Base-by-base conservation (phyloP, 164 flowering plant species). In the Chimonanthus salicifolius region DNA sequence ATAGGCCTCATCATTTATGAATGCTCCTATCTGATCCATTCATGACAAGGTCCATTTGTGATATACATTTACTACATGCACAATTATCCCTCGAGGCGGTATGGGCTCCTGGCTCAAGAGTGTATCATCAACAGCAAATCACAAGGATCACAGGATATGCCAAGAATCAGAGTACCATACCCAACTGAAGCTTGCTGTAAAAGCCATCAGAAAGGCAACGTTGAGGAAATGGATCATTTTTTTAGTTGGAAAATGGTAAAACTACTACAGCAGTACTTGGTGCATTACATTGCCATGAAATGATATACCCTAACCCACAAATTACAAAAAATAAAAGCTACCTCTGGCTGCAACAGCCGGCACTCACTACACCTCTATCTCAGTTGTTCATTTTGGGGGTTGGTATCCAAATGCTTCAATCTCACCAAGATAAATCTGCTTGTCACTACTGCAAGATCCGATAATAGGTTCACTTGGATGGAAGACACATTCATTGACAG, bases 361-460 rank as follows among this genome's bases (percentile, higher is more conserved):
- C 44, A 43, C 21, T 49, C n/a, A 13, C 68, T 9, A 58, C 21
- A 2, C 45, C 43, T 71, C 13, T 8, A 13, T 49, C 20, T 16
- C 54, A 44, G 44, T 66, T 13, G 11, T 47, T 74, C 68, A 47
- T 62, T 62, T 49, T 11, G 49, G 47, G 62, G 70, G 69, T 47
- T 64, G 68, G 49, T 21, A 64, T 9, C 11, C 16, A n/a, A 43
- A 44, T 7, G 21, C 64, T 86, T 79, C 89, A 71, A 91, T 83
- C 83, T 94, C 99, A 62, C 99, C 99, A 54, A 93, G 84, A 79
- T 87, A 95, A 44, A 95, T 93, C 82, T 91, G 93, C 75, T 90
- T 93, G 73, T 95, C 99, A 68, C 98, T 90, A 74, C 98, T 83
- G 85, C 99, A 93, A 64, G 98, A 95, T 50, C 93, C 98, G 73